Evolutionary conservation across 441 rosid genomes (phyloP), one percentile per base, ranked within the genome.

Genomic region (Populus hybrid): DNA sequence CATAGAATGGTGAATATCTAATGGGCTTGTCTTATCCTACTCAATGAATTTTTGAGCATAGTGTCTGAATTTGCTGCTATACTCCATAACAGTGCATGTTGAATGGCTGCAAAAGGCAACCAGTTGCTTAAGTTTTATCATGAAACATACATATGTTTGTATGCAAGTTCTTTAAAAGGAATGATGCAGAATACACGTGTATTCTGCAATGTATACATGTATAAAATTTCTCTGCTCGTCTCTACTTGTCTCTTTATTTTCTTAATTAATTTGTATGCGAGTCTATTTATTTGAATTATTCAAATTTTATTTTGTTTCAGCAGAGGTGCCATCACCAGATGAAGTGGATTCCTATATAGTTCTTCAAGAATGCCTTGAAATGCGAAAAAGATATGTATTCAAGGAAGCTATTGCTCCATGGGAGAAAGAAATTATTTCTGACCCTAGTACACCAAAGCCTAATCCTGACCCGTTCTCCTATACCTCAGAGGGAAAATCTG

Each of bases 371-470:
- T 97, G 99, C 84, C 97, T 97, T 81, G 93, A 93, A 83, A 68
- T 92, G 90, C 81, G 99, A 77, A 93, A 88, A 74, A 91, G 88
- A 73, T 97, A 97, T 82, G 76, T 94, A 31, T 97, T 88, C 83
- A 90, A 75, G 73, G 99, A 97, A 83, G 91, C 97, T 28, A 82
- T 90, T 82, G 97, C 97, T 71, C 98, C 99, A 28, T 97, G 99
- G 99, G 99, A 89, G 74, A 97, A 87, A 81, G 99, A 97, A 91
- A 86, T 91, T 73, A 93, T 97, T 81, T 90, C 90, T 73, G 99
- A 97, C 77, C 99, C 99, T 45, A 90, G 98, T 76, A 97, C 99
- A 5, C 99, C 99, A 11, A 97, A 94, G 89, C 95, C 93, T 81
- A 97, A 94, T 79, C 88, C 83, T 33, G 97, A 88, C 63, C 99